Base-by-base conservation (phyloP, 495 filamentous ascomycete genomes). In the Hypoxylon subgilvum region DNA sequence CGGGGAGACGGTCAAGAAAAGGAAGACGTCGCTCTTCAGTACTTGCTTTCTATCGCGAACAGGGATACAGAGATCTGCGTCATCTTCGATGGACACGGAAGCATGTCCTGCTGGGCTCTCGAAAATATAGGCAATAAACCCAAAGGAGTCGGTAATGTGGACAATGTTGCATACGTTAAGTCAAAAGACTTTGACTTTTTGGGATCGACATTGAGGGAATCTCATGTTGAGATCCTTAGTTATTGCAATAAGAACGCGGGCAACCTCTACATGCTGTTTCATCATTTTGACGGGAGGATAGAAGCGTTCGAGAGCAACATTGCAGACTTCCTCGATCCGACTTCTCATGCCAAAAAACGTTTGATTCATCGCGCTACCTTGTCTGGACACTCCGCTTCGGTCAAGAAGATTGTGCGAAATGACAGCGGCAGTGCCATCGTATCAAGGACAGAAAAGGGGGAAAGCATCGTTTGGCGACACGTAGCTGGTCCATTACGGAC, bases 51-150 rank as follows among this genome's bases (percentile, higher is more conserved):
- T 54, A 84, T 97, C 52, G 90, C 90, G 4, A 93, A 91, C 47
- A 85, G 86, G 19, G 87, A 80, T 42, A 95, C 93, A 0, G 95
- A 99, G 63, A 83, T 97, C 2, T 92, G 90, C 60, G 79, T 97
- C 12, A 85, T 93, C 2, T 77, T 96, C 44, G 92, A 99, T 72
- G 86, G 88, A 14, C 76, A 81, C 30, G 94, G 94, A 3, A 84
- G 87, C 61, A 91, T 97, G 90, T 91, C 89, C 39, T 94, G 92
- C 0, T 96, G 93, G 93, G 95, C 90, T 1, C 68, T 99, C 48
- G 92, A 97, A 70, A 91, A 92, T 66, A 81, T 97, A 18, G 90
- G 91, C 13, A 86, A 83, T 63, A 94, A 90, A 61, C 73, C 76
- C 23, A 83, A 79, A 57, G 83, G 86, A 57, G 80, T 82, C 2